Evolutionary conservation across 768 basidiomycete genomes (phyloP).

Genomic region (Pleurotus djamor): DNA sequence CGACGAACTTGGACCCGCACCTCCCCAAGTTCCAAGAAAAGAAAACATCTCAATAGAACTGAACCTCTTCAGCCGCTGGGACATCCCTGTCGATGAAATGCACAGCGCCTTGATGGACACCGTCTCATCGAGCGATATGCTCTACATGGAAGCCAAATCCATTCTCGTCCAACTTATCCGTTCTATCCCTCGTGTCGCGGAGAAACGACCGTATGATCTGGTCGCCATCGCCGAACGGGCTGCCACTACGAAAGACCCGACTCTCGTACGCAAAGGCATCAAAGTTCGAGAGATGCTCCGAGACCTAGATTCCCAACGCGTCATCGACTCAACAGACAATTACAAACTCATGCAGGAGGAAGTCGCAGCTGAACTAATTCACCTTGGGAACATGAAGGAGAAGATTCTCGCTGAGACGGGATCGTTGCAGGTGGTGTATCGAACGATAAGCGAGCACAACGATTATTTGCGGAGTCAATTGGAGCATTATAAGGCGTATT

Average conservation of each 20-base stretch:
- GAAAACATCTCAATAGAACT: conserved; percentile 95
- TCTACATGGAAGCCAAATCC: conserved; percentile 99
- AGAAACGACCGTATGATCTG: conserved; percentile 90
- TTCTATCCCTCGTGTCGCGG: conserved; percentile 81
- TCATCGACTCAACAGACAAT: conserved; percentile 81
- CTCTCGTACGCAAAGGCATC: conserved; percentile 93
- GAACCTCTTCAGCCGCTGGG: conserved; percentile 94
- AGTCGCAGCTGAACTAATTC: conserved; percentile 90
- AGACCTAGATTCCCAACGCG: conserved; percentile 86
- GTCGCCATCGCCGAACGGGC: conserved; percentile 88
- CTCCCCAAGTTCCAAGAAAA: conserved; percentile 93
- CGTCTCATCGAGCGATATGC: conserved; percentile 95
- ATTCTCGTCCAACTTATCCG: conserved; percentile 97
- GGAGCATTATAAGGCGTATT: conserved; percentile 99
- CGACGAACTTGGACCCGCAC: conserved; percentile 92
- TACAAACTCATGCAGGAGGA: conserved; percentile 98
- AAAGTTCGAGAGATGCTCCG: conserved; percentile 99
- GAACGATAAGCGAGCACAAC: conserved; percentile 99
- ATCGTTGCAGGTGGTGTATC: conserved; percentile 94
- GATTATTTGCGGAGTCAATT: conserved; percentile 93
- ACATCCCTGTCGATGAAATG: conserved; percentile 97
- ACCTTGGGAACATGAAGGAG: conserved; percentile 95
- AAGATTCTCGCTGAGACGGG: conserved; percentile 91
- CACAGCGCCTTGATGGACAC: conserved; percentile 96
- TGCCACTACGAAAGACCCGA: conserved; percentile 95